Base-by-base conservation (phyloP, 768 basidiomycete genomes). In the Tulasnella sp. region DNA sequence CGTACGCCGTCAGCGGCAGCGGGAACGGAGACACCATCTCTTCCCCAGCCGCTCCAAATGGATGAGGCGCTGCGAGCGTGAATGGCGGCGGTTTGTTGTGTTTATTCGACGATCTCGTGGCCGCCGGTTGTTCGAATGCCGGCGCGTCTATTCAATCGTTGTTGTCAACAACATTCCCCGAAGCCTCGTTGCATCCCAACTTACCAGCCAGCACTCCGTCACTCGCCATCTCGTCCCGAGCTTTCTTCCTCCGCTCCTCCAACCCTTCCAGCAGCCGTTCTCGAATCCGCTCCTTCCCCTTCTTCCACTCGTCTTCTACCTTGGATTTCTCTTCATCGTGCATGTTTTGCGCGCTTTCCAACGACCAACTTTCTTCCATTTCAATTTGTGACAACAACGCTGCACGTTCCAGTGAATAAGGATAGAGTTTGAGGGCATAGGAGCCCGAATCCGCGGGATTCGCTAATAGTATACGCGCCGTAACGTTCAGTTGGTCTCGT, bases 21-120 rank as follows among this genome's bases (percentile, higher is more conserved):
- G 86, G 84, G 73, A 87, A 89, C 9, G 84, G 85, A 0, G 88
- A 90, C 2, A 87, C 85, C 35, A 91, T 77, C 65, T 90, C 88
- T 62, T 91, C 88, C 37, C 89, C 83, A 2, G 84, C 77, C 43
- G 90, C 81, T 4, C 88, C 90, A 65, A 87, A 84, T 2, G 87
- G 87, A 66, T 88, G 90, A 6, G 59, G 55, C 21, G 59, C 59
- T 17, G 61, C 49, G 14, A 62, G 61, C 35, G 78, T 75, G 66
- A 86, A 78, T 0, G 81, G 83, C 71, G 19, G 70, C 58, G 58
- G 66, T 25, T 57, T 57, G 25, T 36, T 29, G 39, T 40, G 29
- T n/a, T 23, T 35, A 11, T 41, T 57, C 41, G 64, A 62, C 9
- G 55, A 59, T 23, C 74, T 74, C 60, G 75, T 77, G 11, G 70